phyloP scores from a whole-genome alignment of 2,329 filamentous ascomycete genomes.

The Neurospora sp. region DNA sequence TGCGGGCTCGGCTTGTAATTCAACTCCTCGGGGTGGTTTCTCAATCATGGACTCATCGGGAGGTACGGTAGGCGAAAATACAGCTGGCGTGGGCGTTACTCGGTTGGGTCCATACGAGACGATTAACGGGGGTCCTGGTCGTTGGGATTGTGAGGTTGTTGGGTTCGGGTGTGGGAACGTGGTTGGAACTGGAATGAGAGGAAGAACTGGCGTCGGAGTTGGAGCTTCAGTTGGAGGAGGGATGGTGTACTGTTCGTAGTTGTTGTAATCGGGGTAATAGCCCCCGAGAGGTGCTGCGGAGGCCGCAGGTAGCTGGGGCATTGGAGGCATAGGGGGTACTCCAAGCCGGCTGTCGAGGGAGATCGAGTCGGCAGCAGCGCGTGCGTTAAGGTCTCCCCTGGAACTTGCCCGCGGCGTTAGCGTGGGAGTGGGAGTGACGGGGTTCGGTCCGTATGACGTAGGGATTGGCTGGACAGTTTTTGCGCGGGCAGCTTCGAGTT shows the following conservation, averaged over 20 bases:
- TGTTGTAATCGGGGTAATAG: conserved; percentile 8
- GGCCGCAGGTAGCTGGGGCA: conserved; percentile 9
- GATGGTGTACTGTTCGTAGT: conserved; percentile 12
- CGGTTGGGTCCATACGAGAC: conserved; percentile 21
- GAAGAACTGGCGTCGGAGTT: not conserved
- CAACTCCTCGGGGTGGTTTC: conserved; percentile 3
- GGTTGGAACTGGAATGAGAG: not conserved
- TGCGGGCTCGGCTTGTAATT: conserved; percentile 1
- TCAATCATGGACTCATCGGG: conserved; percentile 16
- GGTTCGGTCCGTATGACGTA: conserved; percentile 20
- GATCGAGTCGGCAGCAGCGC: conserved; percentile 3
- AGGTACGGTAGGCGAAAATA: conserved; percentile 15
- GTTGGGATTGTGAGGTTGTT: conserved; percentile 12
- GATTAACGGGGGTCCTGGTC: conserved; percentile 10
- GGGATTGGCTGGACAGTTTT: conserved; percentile 8
- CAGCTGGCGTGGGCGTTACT: conserved; percentile 18
- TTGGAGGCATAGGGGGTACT: conserved; percentile 9
- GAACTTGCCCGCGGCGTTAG: conserved; percentile 12
- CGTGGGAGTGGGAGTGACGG: conserved; percentile 15
- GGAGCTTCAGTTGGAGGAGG: conserved; percentile 2
- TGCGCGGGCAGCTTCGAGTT: not conserved
- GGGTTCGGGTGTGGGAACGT: conserved; percentile 1
- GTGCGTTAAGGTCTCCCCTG: conserved; percentile 7
- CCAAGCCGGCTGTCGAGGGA: conserved; percentile 11
- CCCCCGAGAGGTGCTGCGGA: not conserved